Conservation (phyloP, 2,329 filamentous ascomycete genomes). For the Aspergillus unguis region DNA sequence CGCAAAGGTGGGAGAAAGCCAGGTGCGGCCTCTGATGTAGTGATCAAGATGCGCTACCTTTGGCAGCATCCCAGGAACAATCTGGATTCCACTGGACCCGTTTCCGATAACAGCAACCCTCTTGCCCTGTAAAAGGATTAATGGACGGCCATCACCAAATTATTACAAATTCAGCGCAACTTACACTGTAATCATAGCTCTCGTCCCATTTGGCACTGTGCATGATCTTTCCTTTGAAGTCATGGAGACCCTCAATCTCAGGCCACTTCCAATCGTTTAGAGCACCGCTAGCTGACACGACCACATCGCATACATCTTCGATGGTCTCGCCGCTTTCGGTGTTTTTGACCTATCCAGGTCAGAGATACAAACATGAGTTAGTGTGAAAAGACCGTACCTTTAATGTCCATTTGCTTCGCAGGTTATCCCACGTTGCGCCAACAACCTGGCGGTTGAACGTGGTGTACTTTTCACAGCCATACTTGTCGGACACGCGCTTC, state of each 20-base stretch:
- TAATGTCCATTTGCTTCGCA: conserved; percentile 27
- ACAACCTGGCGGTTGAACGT: conserved; percentile 46
- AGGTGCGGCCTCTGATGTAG: conserved; percentile 33
- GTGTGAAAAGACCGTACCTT: conserved; percentile 15
- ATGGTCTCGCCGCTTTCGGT: conserved; percentile 18
- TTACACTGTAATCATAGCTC: conserved; percentile 31
- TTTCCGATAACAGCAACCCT: conserved; percentile 37
- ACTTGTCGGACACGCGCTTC: conserved; percentile 44
- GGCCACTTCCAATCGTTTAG: conserved; percentile 47
- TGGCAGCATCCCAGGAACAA: conserved; percentile 37
- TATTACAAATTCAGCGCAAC: not conserved
- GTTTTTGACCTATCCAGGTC: conserved; percentile 22
- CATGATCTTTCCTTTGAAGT: conserved; percentile 46
- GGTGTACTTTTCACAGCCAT: conserved; percentile 48
- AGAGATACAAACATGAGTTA: not conserved
- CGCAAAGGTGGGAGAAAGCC: conserved; percentile 30
- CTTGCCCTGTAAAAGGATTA: conserved; percentile 26
- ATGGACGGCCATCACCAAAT: not conserved
- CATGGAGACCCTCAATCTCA: conserved; percentile 45
- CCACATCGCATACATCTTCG: conserved; percentile 31
- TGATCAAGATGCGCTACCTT: conserved; percentile 41
- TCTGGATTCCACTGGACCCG: conserved; percentile 42
- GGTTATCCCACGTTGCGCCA: conserved; percentile 45
- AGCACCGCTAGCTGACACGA: conserved; percentile 40
- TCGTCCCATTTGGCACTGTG: conserved; percentile 47